Conservation (phyloP, 2,329 filamentous ascomycete genomes). For the Paecilomyces variotii region DNA sequence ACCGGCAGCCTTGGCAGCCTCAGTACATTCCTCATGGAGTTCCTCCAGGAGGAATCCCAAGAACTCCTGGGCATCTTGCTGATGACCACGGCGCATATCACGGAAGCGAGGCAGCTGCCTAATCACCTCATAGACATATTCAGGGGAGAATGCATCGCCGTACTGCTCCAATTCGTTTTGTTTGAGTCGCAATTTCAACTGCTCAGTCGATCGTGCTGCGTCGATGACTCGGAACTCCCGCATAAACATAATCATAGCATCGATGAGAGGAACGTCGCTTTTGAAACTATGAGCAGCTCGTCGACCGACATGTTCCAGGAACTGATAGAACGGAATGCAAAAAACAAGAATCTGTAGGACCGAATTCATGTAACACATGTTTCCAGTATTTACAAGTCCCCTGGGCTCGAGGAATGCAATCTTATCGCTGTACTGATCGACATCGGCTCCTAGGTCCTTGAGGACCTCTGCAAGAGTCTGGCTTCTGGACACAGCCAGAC, state of each 20-base stretch:
- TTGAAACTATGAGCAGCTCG: constrained; percentile 86
- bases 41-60: constrained; percentile 86
- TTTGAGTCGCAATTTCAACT: constrained; percentile 67
- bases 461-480: constrained; percentile 71
- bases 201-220: constrained; percentile 64
- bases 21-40: constrained; percentile 83
- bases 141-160: constrained; percentile 83
- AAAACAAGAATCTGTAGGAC: constrained; percentile 93
- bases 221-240: constrained; percentile 82
- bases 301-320: constrained; percentile 78
- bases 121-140: constrained; percentile 93
- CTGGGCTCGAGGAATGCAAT: constrained; percentile 83
- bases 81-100: constrained; percentile 90
- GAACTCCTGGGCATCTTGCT: constrained; percentile 97
- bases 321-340: constrained; percentile 89
- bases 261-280: constrained; percentile 84
- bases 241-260: constrained; percentile 97
- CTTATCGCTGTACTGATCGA: constrained; percentile 49
- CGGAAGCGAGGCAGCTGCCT: constrained; percentile 78
- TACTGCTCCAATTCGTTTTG: constrained; percentile 79
- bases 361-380: constrained; percentile 99
- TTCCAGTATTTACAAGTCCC: constrained; percentile 91
- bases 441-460: constrained; percentile 60
- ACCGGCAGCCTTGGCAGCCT: constrained; percentile 56
- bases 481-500: constrained; percentile 40